These are phyloP conservation scores for Penstemon eatonii DNA, from an alignment of 257 asterid genomes.

Conservation along the genomic window DNA sequence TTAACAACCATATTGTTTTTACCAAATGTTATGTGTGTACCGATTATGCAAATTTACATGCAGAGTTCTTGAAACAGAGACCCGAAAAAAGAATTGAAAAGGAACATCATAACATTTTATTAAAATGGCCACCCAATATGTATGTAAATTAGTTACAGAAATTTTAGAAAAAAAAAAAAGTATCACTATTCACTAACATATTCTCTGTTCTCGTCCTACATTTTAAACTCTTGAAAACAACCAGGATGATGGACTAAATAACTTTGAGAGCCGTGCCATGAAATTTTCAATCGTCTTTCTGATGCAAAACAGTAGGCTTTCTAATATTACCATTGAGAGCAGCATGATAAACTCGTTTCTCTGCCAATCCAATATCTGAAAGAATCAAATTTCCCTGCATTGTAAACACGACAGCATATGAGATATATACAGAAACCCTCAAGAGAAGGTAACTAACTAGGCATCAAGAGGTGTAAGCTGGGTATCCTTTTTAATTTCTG, in stretches of 20 bases:
- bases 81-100: constrained; percentile 1
- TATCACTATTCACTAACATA: constrained; percentile 4
- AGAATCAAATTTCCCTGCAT: constrained; percentile 79
- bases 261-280: constrained; percentile 51
- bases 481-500: neutral
- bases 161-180: neutral
- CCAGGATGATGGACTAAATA: constrained; percentile 36
- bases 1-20: constrained; percentile 29
- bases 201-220: constrained; percentile 30
- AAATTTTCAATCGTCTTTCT: constrained; percentile 81
- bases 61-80: constrained; percentile 16
- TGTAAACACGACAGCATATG: constrained; percentile 21
- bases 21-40: constrained; percentile 1
- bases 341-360: constrained; percentile 64
- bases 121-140: constrained; percentile 21
- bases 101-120: constrained; percentile 29
- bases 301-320: constrained; percentile 61
- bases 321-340: constrained; percentile 66
- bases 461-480: neutral
- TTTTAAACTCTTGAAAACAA: constrained; percentile 30
- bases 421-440: constrained; percentile 15
- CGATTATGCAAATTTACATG: constrained; percentile 13
- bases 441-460: neutral
- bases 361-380: constrained; percentile 88
- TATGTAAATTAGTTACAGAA: constrained; percentile 36